These are phyloP conservation scores for Suillus clintonianus DNA, from an alignment of 768 basidiomycete genomes.

Conservation along the genomic window DNA sequence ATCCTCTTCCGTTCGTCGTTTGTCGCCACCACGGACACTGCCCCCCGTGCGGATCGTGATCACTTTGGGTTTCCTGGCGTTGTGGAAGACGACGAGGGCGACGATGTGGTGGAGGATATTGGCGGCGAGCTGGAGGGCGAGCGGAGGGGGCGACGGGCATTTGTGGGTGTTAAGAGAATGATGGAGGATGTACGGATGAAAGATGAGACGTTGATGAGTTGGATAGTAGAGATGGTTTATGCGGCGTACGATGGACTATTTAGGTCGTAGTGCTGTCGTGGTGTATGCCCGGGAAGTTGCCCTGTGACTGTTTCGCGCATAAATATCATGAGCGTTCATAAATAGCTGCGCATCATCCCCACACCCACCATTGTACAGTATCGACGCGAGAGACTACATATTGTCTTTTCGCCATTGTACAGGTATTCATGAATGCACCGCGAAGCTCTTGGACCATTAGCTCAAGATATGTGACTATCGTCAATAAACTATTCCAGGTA, in stretches of 20 bases:
- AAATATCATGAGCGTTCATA: not conserved
- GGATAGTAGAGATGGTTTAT: constrained; percentile 64
- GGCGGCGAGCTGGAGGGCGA: constrained; percentile 66
- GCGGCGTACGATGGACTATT: constrained; percentile 40
- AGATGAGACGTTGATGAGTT: constrained; percentile 60
- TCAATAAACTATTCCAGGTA: constrained; percentile 52
- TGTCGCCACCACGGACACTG: constrained; percentile 58
- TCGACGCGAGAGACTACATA: not conserved
- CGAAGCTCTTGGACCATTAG: constrained; percentile 27
- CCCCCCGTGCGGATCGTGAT: constrained; percentile 75
- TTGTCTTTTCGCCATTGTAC: not conserved
- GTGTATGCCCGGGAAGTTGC: not conserved
- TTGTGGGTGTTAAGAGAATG: constrained; percentile 57
- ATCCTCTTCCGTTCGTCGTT: constrained; percentile 83
- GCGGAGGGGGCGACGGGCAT: constrained; percentile 70
- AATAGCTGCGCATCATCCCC: not conserved
- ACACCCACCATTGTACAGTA: not conserved
- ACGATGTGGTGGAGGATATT: constrained; percentile 31
- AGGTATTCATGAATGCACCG: constrained; percentile 17
- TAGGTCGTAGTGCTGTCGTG: constrained; percentile 23
- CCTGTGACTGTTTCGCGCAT: not conserved
- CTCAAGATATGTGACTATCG: constrained; percentile 50
- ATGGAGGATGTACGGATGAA: constrained; percentile 66
- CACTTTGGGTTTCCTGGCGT: constrained; percentile 90
- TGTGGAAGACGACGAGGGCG: constrained; percentile 76